Conservation (phyloP, 768 basidiomycete genomes). For the Pisolithus tinctorius region DNA sequence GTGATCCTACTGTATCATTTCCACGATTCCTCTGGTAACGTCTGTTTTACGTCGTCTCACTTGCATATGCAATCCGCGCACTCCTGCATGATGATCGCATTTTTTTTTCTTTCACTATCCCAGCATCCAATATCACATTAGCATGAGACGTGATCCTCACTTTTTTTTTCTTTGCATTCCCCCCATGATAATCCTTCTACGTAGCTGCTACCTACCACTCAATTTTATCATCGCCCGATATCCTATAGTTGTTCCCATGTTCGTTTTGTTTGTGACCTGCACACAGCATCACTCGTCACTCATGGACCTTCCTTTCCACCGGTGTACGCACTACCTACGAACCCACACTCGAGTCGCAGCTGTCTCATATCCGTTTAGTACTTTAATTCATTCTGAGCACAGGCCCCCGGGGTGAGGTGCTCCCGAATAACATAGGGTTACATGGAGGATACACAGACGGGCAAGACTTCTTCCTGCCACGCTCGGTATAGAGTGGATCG, state of each 20-base stretch:
- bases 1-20: not conserved
- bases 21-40: not conserved
- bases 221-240: not conserved
- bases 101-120: not conserved
- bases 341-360: not conserved
- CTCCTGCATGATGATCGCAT: not conserved
- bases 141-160: not conserved
- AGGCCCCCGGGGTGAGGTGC: not conserved
- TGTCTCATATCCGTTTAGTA: not conserved
- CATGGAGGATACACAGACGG: not conserved
- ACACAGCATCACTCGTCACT: not conserved
- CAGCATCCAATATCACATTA: not conserved
- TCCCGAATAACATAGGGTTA: not conserved
- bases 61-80: constrained; percentile 1
- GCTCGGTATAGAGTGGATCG: too few species aligned
- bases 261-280: not conserved
- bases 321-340: not conserved
- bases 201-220: not conserved
- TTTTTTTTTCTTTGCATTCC: not conserved
- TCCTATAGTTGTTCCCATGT: not conserved
- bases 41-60: not conserved
- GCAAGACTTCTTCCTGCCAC: not conserved
- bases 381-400: not conserved
- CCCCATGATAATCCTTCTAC: not conserved
- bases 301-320: not conserved